Percentiles rank a stretch among this genome's conserved stretches.
phyloP scores from a whole-genome alignment of 148 eudicot genomes.

The Vaccinium myrtillus region DNA sequence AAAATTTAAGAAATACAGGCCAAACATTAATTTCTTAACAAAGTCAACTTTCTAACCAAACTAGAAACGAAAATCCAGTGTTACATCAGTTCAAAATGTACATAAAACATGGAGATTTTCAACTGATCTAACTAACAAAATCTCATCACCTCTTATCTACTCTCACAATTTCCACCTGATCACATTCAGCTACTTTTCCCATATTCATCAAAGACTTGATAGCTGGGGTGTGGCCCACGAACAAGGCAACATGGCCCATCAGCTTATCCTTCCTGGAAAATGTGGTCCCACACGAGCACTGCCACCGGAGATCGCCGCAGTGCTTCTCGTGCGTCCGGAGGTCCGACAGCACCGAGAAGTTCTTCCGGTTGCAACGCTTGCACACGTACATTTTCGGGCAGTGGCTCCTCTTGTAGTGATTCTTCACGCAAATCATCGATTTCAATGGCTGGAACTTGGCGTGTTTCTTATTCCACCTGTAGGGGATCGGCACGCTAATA shows the following conservation, averaged over 20 bases:
- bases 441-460: conserved; percentile 83
- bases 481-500: conserved; percentile 24
- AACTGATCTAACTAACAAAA: background rate
- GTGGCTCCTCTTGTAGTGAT: conserved; percentile 90
- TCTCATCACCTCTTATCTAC: background rate
- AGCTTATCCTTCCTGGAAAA: conserved; percentile 97
- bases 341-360: conserved; percentile 80
- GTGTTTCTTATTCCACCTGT: conserved; percentile 75
- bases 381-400: conserved; percentile 91
- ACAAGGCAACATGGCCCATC: conserved; percentile 81
- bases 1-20: background rate
- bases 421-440: conserved; percentile 83
- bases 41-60: background rate
- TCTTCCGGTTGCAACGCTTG: conserved; percentile 64
- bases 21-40: background rate
- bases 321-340: conserved; percentile 89
- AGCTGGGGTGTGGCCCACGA: conserved; percentile 65
- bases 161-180: background rate
- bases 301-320: conserved; percentile 81
- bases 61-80: background rate
- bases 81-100: background rate
- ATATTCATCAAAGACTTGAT: conserved; percentile 12
- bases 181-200: conserved; percentile 2
- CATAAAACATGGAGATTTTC: background rate
- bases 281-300: conserved; percentile 84